Conservation (phyloP, 2,329 filamentous ascomycete genomes). For the Cadophora malorum region DNA sequence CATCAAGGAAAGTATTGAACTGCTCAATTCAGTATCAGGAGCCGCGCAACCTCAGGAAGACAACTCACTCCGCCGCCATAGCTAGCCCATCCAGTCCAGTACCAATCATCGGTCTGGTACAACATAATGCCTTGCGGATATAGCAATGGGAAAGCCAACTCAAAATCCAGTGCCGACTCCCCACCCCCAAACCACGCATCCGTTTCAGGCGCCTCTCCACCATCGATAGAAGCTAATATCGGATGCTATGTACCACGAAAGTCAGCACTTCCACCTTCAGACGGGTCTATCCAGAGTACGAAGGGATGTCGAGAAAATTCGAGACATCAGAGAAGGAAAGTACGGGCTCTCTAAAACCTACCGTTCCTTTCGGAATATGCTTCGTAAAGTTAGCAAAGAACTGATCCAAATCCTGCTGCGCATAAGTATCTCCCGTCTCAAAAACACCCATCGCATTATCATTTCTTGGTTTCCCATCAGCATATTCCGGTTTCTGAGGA, state of each 20-base stretch:
- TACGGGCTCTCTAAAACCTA: not conserved
- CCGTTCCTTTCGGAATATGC: constrained; percentile 42
- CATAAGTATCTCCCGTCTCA: constrained; percentile 48
- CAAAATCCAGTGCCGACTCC: constrained; percentile 48
- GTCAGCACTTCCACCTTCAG: no score
- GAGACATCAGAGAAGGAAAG: no score
- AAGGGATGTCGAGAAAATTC: not conserved
- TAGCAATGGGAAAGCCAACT: constrained; percentile 47
- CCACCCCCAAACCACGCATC: constrained; percentile 36
- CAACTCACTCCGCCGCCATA: constrained; percentile 5
- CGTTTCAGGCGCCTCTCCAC: constrained; percentile 33
- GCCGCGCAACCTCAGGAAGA: no score
- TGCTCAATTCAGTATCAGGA: constrained; percentile 1
- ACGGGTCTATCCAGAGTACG: no score
- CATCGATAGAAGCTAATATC: constrained; percentile 44
- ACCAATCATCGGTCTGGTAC: constrained; percentile 50
- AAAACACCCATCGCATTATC: constrained; percentile 48
- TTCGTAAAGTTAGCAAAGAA: constrained; percentile 43
- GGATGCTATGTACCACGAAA: constrained; percentile 29
- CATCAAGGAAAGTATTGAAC: constrained; percentile 55
- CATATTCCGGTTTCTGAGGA: constrained; percentile 34
- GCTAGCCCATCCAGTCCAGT: constrained; percentile 45
- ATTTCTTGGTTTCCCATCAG: constrained; percentile 28
- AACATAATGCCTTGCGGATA: constrained; percentile 49
- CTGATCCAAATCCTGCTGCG: constrained; percentile 45